Conservation (phyloP, 2,329 filamentous ascomycete species). For the Helicocarpus griseus region DNA sequence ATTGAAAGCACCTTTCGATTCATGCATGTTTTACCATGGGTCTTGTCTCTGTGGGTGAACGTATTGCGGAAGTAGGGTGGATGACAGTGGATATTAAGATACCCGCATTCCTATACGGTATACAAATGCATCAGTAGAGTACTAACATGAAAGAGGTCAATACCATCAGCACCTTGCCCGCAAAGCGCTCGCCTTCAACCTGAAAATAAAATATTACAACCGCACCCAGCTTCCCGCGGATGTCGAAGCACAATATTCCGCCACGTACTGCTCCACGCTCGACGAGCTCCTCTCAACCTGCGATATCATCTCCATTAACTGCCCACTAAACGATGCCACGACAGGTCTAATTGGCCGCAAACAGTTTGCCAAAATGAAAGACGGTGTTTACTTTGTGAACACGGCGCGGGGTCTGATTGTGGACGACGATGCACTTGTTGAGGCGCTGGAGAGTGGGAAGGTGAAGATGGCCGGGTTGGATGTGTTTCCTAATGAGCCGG, state of each 20-base stretch:
- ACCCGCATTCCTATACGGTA: too few species aligned
- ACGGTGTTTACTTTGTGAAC: slow-evolving; percentile 41
- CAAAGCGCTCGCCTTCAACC: slow-evolving; percentile 34
- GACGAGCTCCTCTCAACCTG: slow-evolving; percentile 31
- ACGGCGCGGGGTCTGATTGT: slow-evolving; percentile 43
- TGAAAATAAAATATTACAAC: slow-evolving; percentile 38
- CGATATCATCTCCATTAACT: slow-evolving; percentile 41
- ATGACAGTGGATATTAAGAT: neutral
- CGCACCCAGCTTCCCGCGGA: slow-evolving; percentile 25
- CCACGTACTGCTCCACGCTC: slow-evolving; percentile 29
- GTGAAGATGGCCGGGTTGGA: slow-evolving; percentile 41
- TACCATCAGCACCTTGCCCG: slow-evolving; percentile 26
- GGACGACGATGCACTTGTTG: slow-evolving; percentile 40
- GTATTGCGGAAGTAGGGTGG: neutral
- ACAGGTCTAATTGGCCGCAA: slow-evolving; percentile 29
- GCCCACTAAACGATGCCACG: slow-evolving; percentile 36
- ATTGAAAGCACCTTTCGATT: neutral
- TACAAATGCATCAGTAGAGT: too few species aligned
- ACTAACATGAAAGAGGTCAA: too few species aligned
- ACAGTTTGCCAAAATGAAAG: slow-evolving; percentile 40
- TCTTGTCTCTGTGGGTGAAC: neutral
- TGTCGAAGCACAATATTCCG: slow-evolving; percentile 26
- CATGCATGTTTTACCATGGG: neutral
- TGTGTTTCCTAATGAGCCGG: slow-evolving; percentile 39
- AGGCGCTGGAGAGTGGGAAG: slow-evolving; percentile 39